These are phyloP conservation scores for Kuraishia piskuri DNA, from an alignment of 805 yeast genomes.

Conservation along the genomic window DNA sequence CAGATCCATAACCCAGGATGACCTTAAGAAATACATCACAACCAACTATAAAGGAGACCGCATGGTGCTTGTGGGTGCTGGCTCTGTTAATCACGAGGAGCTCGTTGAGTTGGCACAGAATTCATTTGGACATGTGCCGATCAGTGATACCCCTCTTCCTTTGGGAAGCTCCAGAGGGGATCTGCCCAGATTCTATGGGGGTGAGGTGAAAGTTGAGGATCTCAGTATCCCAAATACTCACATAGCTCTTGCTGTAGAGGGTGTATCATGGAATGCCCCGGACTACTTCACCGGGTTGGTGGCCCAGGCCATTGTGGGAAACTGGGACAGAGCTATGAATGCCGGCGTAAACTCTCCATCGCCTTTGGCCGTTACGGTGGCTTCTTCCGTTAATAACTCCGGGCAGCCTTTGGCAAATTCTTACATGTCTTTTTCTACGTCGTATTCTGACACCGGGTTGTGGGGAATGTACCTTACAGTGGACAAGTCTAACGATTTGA, in stretches of 20 bases:
- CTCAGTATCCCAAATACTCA: conserved; percentile 81
- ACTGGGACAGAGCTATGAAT: conserved; percentile 93
- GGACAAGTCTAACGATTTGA: conserved; percentile 62
- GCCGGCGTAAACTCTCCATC: conserved; percentile 80
- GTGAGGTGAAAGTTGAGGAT: conserved; percentile 80
- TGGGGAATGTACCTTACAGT: conserved; percentile 95
- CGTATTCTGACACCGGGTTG: conserved; percentile 93
- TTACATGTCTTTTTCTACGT: conserved; percentile 93
- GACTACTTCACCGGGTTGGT: conserved; percentile 93
- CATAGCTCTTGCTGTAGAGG: conserved; percentile 92
- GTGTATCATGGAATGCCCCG: conserved; percentile 94
- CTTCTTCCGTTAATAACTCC: conserved; percentile 35
- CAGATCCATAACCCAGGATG: conserved; percentile 65
- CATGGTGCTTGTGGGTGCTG: conserved; percentile 97
- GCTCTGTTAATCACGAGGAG: conserved; percentile 83
- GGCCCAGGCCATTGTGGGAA: conserved; percentile 94
- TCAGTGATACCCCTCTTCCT: conserved; percentile 47
- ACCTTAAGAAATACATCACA: conserved; percentile 69
- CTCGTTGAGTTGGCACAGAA: conserved; percentile 69
- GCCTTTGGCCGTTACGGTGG: conserved; percentile 61
- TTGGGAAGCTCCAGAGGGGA: conserved; percentile 70
- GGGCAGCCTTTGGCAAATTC: conserved; percentile 77
- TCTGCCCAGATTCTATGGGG: conserved; percentile 74
- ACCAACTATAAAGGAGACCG: conserved; percentile 92
- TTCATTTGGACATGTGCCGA: conserved; percentile 64